phyloP scores from a whole-genome alignment of 1,284 basidiomycete genomes.

The Xerocomus minutiporus region DNA sequence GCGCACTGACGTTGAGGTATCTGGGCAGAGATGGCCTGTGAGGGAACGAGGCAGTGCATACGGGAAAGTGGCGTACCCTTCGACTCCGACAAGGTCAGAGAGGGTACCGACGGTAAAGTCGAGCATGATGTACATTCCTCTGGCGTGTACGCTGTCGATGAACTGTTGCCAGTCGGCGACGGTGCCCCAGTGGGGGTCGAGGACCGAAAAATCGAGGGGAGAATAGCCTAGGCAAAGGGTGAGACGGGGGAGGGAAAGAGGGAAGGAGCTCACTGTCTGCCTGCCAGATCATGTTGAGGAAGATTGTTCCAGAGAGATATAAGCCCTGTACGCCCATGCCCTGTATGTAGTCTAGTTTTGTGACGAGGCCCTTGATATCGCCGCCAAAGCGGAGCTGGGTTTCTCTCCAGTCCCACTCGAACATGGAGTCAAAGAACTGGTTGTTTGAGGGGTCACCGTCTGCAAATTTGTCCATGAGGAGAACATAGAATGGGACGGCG shows the following conservation, averaged over 20 bases:
- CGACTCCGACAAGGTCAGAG: conserved; percentile 80
- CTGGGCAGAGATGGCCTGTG: conserved; percentile 38
- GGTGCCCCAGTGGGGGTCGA: conserved; percentile 89
- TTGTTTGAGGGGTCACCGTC: conserved; percentile 89
- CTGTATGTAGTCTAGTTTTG: conserved; percentile 79
- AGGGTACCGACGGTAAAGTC: conserved; percentile 93
- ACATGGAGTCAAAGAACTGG: conserved; percentile 77
- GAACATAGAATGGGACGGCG: conserved; percentile 75
- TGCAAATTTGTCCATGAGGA: conserved; percentile 88
- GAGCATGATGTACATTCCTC: conserved; percentile 85
- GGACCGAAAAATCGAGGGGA: conserved; percentile 80
- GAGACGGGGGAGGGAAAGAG: background rate
- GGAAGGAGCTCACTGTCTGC: conserved; percentile 70
- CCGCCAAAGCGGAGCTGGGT: conserved; percentile 85
- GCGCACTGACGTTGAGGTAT: conserved; percentile 73
- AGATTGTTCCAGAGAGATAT: conserved; percentile 88
- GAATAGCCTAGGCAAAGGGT: conserved; percentile 67
- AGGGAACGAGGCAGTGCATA: conserved; percentile 9
- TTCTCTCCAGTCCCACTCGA: conserved; percentile 82
- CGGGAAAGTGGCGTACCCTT: conserved; percentile 48
- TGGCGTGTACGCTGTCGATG: conserved; percentile 72
- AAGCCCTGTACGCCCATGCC: conserved; percentile 82
- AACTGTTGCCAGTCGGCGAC: conserved; percentile 71
- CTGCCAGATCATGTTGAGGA: conserved; percentile 93
- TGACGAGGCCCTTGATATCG: conserved; percentile 72